These are phyloP conservation scores for Cadophora malorum DNA, from an alignment of 2,329 filamentous ascomycete genomes.

Conservation along the genomic window DNA sequence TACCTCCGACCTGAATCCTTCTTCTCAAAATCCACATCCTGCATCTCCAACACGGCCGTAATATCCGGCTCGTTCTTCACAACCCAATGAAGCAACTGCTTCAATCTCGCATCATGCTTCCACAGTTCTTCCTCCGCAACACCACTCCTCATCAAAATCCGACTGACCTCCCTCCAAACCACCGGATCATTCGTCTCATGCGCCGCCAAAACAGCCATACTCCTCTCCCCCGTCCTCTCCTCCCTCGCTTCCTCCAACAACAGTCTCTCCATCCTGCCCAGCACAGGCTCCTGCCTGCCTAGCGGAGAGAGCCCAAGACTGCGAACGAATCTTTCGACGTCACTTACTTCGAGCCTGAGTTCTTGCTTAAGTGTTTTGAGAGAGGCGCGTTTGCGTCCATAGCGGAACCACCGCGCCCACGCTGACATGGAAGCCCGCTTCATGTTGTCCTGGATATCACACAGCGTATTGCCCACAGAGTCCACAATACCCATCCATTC, in stretches of 20 bases:
- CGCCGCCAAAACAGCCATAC: conserved; percentile 5
- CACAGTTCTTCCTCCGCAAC: not conserved
- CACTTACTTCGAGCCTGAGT: conserved; percentile 2
- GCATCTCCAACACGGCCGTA: conserved; percentile 12
- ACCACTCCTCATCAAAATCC: conserved; percentile 7
- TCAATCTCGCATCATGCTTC: conserved; percentile 19
- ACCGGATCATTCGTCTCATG: conserved; percentile 13
- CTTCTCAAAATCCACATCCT: conserved; percentile 1
- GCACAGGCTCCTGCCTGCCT: conserved; percentile 9
- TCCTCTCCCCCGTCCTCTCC: conserved; percentile 1
- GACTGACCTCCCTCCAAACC: conserved; percentile 8
- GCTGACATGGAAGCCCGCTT: not conserved
- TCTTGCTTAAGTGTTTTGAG: conserved; percentile 14
- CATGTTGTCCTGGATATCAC: conserved; percentile 19
- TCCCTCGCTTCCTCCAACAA: conserved; percentile 13
- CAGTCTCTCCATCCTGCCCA: conserved; percentile 19
- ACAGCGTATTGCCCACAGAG: conserved; percentile 10
- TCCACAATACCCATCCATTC: conserved; percentile 20
- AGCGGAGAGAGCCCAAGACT: conserved; percentile 18
- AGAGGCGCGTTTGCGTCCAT: not conserved
- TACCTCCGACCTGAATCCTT: not conserved
- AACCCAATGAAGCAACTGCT: conserved; percentile 20
- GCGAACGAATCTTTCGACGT: conserved; percentile 17
- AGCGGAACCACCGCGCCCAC: conserved; percentile 6
- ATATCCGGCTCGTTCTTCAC: conserved; percentile 20